Conservation (phyloP, 768 basidiomycete genomes). For the Clavulina sp. region DNA sequence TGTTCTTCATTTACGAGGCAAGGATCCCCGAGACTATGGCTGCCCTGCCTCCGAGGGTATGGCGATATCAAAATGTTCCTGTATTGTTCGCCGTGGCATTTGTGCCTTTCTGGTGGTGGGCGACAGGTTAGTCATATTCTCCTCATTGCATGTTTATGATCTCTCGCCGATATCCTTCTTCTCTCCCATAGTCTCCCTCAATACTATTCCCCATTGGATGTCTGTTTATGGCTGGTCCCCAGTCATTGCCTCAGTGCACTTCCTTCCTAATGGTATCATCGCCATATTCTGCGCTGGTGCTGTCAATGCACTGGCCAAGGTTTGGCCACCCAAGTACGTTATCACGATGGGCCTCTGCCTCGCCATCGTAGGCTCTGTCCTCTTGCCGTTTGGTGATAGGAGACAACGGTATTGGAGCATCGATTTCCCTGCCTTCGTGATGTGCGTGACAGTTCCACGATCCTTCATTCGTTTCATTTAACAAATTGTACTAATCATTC, state of each 20-base stretch:
- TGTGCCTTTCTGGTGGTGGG: slow-evolving; percentile 29
- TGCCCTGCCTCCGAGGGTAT: slow-evolving; percentile 27
- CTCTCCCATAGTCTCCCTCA: too few relatives aligned
- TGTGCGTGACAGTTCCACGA: too few relatives aligned
- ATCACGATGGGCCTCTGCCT: slow-evolving; percentile 27
- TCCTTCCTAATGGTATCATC: slow-evolving; percentile 12
- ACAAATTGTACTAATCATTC: too few relatives aligned
- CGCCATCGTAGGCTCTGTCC: slow-evolving; percentile 22
- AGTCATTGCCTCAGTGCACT: slow-evolving; percentile 24
- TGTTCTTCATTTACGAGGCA: slow-evolving; percentile 37
- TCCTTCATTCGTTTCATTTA: too few relatives aligned
- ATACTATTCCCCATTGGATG: slow-evolving; percentile 26
- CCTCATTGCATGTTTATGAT: background rate
- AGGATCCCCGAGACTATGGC: slow-evolving; percentile 24
- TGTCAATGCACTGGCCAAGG: background rate
- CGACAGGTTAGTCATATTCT: slow-evolving; percentile 5
- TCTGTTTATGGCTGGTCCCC: slow-evolving; percentile 26
- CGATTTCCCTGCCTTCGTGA: slow-evolving; percentile 35
- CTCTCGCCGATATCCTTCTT: background rate
- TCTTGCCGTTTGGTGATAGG: slow-evolving; percentile 27
- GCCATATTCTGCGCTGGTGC: slow-evolving; percentile 3
- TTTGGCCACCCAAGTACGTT: slow-evolving; percentile 23
- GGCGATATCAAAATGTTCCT: slow-evolving; percentile 27
- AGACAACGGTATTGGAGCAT: slow-evolving; percentile 28
- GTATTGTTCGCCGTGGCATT: slow-evolving; percentile 24